Percentiles rank a stretch among this genome's conserved stretches.
phyloP scores from a whole-genome alignment of 345 rosid species.

The Populus tremula region DNA sequence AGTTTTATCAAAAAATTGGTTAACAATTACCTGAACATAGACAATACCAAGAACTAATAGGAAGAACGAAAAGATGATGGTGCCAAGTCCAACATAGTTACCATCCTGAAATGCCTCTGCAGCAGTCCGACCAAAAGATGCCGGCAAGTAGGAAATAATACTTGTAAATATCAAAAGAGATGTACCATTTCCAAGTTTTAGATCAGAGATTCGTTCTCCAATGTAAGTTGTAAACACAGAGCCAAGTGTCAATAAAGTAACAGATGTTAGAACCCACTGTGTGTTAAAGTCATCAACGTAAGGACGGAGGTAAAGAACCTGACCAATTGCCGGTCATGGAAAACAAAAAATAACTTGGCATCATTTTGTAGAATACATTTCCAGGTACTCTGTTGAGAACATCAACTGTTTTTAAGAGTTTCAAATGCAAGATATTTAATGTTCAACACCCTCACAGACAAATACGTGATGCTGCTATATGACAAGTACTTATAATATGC shows the following conservation, averaged over 20 bases:
- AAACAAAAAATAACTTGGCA: conserved; percentile 3
- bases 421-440: not conserved
- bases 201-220: conserved; percentile 86
- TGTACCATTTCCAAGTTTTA: conserved; percentile 96
- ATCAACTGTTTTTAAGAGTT: not conserved
- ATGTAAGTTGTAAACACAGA: conserved; percentile 80
- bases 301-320: conserved; percentile 86
- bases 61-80: conserved; percentile 65
- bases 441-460: not conserved
- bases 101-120: conserved; percentile 83
- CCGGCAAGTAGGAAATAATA: conserved; percentile 93
- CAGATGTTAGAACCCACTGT: conserved; percentile 83
- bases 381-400: conserved; percentile 1
- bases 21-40: conserved; percentile 83
- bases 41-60: conserved; percentile 85
- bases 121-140: conserved; percentile 89
- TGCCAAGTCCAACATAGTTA: conserved; percentile 77
- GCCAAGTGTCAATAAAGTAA: conserved; percentile 76
- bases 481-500: conserved; percentile 1
- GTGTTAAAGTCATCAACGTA: conserved; percentile 82
- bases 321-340: conserved; percentile 76
- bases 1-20: conserved; percentile 3
- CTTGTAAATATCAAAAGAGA: conserved; percentile 91
- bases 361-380: not conserved
- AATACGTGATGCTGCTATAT: not conserved